Percentiles rank a stretch among this genome's conserved stretches.
phyloP scores from a whole-genome alignment of 805 yeast species.

The Saturnispora diversa region DNA sequence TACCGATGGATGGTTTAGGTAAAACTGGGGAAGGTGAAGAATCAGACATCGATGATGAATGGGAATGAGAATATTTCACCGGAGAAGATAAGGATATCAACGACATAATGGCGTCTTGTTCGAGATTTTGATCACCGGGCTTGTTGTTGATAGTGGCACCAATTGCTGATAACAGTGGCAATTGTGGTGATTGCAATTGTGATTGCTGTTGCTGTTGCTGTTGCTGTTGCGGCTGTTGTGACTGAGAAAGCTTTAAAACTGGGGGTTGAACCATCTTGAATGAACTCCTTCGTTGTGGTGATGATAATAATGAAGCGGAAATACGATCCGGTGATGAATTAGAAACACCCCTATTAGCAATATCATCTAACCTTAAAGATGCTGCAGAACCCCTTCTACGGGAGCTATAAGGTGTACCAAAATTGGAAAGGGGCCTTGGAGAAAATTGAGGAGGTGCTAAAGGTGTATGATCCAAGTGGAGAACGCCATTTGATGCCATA shows the following conservation, averaged over 20 bases:
- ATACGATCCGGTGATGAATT: constrained; percentile 12
- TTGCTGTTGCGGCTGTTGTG: constrained; percentile 10
- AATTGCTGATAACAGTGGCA: background rate
- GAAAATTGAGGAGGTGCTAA: constrained; percentile 10
- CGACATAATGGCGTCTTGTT: constrained; percentile 49
- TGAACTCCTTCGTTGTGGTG: constrained; percentile 9
- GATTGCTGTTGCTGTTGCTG: constrained; percentile 2
- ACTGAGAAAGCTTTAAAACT: constrained; percentile 7
- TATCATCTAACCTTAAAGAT: constrained; percentile 24
- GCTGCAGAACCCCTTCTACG: constrained; percentile 14
- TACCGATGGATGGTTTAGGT: constrained; percentile 6
- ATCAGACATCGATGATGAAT: constrained; percentile 9
- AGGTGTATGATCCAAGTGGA: constrained; percentile 1
- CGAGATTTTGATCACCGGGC: constrained; percentile 28
- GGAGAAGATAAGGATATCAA: constrained; percentile 51
- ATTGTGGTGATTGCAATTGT: background rate
- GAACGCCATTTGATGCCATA: too few relatives aligned
- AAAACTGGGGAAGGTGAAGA: constrained; percentile 14
- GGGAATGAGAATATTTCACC: constrained; percentile 18
- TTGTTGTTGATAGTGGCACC: constrained; percentile 10
- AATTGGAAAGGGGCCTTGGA: constrained; percentile 6
- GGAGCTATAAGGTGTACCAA: constrained; percentile 1
- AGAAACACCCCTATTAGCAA: constrained; percentile 19
- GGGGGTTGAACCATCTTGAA: background rate
- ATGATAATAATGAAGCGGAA: constrained; percentile 4